Evolutionary conservation across 129 eudicot species (phyloP).

Genomic region (Flaveria ramosissima): DNA sequence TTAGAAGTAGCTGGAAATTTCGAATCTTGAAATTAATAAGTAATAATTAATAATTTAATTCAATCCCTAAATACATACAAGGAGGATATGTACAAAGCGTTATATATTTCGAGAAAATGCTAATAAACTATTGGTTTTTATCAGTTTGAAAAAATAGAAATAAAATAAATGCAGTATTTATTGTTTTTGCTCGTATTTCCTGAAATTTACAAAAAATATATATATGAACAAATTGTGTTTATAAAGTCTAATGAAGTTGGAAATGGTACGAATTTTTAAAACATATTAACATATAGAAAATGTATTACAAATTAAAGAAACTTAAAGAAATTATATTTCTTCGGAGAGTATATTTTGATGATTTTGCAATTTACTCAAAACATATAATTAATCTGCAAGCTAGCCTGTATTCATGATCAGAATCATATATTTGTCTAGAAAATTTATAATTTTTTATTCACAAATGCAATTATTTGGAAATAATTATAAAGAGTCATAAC

Average conservation of each 20-base stretch:
- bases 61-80: background rate
- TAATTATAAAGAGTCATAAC: background rate
- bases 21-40: background rate
- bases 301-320: no score
- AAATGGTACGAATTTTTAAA: no score
- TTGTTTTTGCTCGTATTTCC: no score
- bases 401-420: constrained; percentile 5
- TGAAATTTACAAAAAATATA: no score
- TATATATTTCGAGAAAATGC: no score
- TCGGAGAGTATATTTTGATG: background rate
- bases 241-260: no score
- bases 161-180: no score
- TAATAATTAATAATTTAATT: background rate
- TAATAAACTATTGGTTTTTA: no score
- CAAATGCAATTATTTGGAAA: constrained; percentile 4
- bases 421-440: background rate
- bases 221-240: no score
- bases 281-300: no score
- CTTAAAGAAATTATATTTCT: background rate
- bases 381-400: constrained; percentile 11
- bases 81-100: no score
- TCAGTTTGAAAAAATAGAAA: no score
- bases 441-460: background rate
- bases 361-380: constrained; percentile 2
- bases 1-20: constrained; percentile 20